Percentiles rank a stretch among this genome's conserved stretches.
Conservation (phyloP, 148 eudicot species). For the Diospyros lotus region DNA sequence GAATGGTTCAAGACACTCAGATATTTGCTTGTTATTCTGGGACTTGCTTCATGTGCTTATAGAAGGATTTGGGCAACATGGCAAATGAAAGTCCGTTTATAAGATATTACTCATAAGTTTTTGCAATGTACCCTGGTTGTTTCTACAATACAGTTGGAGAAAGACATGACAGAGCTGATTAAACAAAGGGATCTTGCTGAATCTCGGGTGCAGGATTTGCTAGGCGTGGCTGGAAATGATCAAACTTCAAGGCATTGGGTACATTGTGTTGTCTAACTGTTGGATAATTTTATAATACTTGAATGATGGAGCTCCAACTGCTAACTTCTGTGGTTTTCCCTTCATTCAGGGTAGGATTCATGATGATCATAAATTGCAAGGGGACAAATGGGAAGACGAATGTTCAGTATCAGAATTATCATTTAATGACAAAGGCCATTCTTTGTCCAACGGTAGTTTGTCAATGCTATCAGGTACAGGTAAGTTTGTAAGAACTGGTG, state of each 20-base stretch:
- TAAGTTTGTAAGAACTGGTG: conserved; percentile 9
- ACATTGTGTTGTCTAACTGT: background rate
- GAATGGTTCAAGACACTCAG: background rate
- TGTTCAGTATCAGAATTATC: conserved; percentile 28
- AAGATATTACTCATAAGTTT: background rate
- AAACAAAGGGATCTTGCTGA: conserved; percentile 80
- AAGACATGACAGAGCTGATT: conserved; percentile 65
- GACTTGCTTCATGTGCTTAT: background rate
- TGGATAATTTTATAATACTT: background rate
- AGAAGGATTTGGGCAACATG: background rate
- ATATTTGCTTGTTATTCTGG: background rate
- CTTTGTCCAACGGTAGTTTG: conserved; percentile 13
- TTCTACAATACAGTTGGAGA: conserved; percentile 57
- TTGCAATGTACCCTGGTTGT: background rate
- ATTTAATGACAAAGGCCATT: conserved; percentile 14
- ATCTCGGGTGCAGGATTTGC: conserved; percentile 72
- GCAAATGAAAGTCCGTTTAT: background rate
- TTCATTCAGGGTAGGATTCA: conserved; percentile 28
- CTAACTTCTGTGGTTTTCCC: conserved; percentile 6
- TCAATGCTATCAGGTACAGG: conserved; percentile 2
- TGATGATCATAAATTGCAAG: conserved; percentile 29
- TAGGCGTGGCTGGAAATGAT: conserved; percentile 48
- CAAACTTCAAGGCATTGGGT: conserved; percentile 25
- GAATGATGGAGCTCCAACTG: conserved; percentile 1
- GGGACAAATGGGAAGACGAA: conserved; percentile 45